Base-by-base conservation (phyloP, 179 eudicot genomes). In the Camellia oleifera region DNA sequence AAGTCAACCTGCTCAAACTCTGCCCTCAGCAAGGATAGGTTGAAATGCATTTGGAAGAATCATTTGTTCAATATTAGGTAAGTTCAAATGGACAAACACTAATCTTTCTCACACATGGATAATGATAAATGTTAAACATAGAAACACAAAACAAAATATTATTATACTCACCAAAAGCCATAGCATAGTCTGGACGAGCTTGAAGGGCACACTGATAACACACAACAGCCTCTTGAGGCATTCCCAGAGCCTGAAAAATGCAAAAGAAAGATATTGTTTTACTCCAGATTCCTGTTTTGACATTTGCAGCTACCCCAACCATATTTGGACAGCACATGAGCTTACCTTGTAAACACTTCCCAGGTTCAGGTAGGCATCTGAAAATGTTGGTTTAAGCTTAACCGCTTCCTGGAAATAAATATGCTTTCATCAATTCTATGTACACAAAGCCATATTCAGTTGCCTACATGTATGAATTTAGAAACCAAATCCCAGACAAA, bases 291-390 rank as follows among this genome's bases (percentile, higher is more conserved):
- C 77, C 80, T 77, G 78, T 3, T 76, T 77, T 75, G 50, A 74
- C 70, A 73, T 78, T 65, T 69, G 80, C 82, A 72, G 80, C 78
- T 78, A 75, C 77, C 81, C 50, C 50, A 11, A 84, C 23, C 82
- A 62, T 78, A 85, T 77, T 72, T 79, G 74, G 71, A 86, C 48
- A 67, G 76, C 18, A 48, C 72, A 62, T 14, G 11, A 82, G 71
- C 84, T 85, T 86, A 97, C 99, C 99, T 97, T 97, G 83, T 94
- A 94, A 44, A 94, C 98, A 86, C 88, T 92, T 76, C 97, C 99
- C 81, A 94, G 79, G 83, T 92, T 94, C 78, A 97, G 78, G 79
- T 89, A 90, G 76, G 99, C 97, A 82, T 97, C 99, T 14, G 93
- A 68, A 84, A 91, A 90, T 63, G 92, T 76, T 72, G 98, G 98